Base-by-base conservation (phyloP, 2,329 filamentous ascomycete genomes). In the Fusarium dlaminii region DNA sequence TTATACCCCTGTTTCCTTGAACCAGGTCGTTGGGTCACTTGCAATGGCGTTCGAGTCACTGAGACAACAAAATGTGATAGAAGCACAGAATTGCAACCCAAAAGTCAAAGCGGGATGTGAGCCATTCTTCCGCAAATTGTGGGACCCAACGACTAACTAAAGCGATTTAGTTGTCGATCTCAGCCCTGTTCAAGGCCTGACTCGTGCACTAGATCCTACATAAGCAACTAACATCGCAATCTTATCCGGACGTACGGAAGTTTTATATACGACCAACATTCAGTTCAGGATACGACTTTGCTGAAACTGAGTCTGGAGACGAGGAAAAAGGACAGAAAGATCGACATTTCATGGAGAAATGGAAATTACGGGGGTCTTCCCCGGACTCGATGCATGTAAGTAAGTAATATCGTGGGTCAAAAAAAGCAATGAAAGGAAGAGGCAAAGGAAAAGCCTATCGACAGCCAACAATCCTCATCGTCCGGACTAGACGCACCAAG, bases 151-250 rank as follows among this genome's bases (percentile, higher is more conserved):
- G 39, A 46, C 55, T 34, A 29, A 11, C 56, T 51, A 59, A 37
- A 29, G 49, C 22, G 48, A 62, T 30, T 37, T 65, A 65, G 37
- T 49, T 36, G 57, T 63, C 30, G 57, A 65, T 65, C 57, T 65
- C 58, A 63, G 24, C 58, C 62, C 32, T 64, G 54, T 29, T 29
- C 52, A 58, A 14, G 40, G 37, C 18, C 49, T 63, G 60, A 63
- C 60, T 63, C 60, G 60, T 55, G 58, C 37, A 27, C 52, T 48
- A 40, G 60, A 45, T 45, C 60, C 40, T 45, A 36, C 40, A 37
- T 57, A 39, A 63, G 27, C 52, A 56, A 24, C 59, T 32, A 37
- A 57, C 32, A 29, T 46, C 17, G 52, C 32, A 63, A 46, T 63
- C 60, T 63, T 46, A 45, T 30, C 40, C 60, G 52, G 58, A 42